phyloP scores from a whole-genome alignment of 169 alveolate genomes.

The Babesia ovata region DNA sequence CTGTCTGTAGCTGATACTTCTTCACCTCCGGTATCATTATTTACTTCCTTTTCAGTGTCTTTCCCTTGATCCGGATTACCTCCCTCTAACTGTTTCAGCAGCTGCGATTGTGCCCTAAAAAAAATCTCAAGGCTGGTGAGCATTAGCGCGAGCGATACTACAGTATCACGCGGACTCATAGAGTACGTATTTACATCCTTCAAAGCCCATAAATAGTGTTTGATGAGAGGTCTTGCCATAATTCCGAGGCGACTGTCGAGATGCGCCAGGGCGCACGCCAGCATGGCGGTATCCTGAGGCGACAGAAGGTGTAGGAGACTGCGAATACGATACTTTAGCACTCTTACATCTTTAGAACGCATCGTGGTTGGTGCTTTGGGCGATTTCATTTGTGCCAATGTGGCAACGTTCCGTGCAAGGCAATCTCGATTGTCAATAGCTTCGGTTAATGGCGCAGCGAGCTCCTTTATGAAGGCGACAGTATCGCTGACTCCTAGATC shows the following conservation, averaged over 20 bases:
- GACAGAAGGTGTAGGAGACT: conserved; percentile 44
- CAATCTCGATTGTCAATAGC: not conserved
- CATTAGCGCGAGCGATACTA: conserved; percentile 7
- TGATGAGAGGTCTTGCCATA: not conserved
- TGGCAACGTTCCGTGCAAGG: conserved; percentile 14
- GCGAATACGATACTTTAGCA: conserved; percentile 24
- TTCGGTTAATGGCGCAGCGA: conserved; percentile 1
- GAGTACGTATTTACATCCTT: not conserved
- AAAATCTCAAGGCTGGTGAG: conserved; percentile 18
- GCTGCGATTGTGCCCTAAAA: conserved; percentile 1
- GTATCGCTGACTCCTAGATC: conserved; percentile 9
- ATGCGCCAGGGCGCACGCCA: conserved; percentile 27
- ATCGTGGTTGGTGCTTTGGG: not conserved
- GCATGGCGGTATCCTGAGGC: conserved; percentile 20
- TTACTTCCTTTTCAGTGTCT: too few species aligned
- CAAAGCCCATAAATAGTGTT: not conserved
- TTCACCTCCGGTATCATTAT: too few species aligned
- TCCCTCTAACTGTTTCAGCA: not conserved
- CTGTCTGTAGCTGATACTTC: too few species aligned
- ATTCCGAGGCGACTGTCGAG: conserved; percentile 14
- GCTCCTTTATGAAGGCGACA: conserved; percentile 6
- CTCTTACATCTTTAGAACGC: conserved; percentile 4
- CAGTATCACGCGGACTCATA: not conserved
- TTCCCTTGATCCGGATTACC: too few species aligned
- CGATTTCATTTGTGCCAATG: conserved; percentile 1